Evolutionary conservation across 495 filamentous ascomycete genomes (phyloP).

Genomic region (Chaetomidium leptoderma): DNA sequence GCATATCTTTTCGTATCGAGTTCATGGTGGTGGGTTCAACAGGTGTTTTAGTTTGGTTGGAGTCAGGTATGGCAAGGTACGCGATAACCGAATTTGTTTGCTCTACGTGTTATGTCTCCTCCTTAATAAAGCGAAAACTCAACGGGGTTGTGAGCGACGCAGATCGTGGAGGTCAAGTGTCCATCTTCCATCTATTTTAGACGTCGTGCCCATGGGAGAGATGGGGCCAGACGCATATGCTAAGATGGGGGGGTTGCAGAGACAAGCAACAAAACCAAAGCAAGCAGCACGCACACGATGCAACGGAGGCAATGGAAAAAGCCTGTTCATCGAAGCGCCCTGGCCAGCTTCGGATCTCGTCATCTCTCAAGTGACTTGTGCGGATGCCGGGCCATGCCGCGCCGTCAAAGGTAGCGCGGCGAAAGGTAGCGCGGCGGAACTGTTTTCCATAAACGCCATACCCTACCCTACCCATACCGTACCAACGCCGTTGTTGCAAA

Average conservation of each 20-base stretch:
- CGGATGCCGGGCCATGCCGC: not conserved
- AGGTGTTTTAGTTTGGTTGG: not conserved
- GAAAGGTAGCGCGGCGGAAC: too few relatives aligned
- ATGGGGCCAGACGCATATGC: slow-evolving; percentile 64
- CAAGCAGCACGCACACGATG: not conserved
- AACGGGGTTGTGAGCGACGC: slow-evolving; percentile 36
- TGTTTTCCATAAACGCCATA: not conserved
- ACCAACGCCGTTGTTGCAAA: not conserved
- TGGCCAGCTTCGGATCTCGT: not conserved
- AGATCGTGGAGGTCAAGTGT: slow-evolving; percentile 47
- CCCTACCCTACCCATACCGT: not conserved
- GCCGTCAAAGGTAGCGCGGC: too few relatives aligned
- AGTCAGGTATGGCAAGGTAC: not conserved
- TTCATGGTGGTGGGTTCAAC: too few relatives aligned
- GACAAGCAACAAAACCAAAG: not conserved
- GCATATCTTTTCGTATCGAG: not conserved
- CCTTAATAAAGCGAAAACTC: slow-evolving; percentile 47
- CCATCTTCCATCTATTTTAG: slow-evolving; percentile 76
- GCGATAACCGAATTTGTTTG: not conserved
- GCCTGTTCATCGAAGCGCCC: not conserved
- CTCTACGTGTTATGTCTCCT: slow-evolving; percentile 31
- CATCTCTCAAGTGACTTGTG: not conserved
- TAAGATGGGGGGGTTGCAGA: slow-evolving; percentile 45
- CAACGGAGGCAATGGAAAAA: not conserved
- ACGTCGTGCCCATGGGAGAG: slow-evolving; percentile 60